Percentiles rank a stretch among this genome's conserved stretches.
Evolutionary conservation across 108 stramenopile genomes (phyloP).

Genomic region (Nitzschia putrida): DNA sequence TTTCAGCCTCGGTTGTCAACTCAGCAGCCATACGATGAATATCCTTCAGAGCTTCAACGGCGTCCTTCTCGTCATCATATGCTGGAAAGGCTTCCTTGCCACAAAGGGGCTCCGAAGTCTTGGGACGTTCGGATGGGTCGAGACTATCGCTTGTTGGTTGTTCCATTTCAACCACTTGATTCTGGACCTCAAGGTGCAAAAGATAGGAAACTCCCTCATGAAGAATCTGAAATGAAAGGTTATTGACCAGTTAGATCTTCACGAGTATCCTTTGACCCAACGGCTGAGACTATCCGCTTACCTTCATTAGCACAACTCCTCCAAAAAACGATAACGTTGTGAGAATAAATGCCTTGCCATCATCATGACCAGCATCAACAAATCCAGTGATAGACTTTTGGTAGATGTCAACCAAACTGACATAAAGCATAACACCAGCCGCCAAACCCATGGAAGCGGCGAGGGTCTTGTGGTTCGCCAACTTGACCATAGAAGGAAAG

Average conservation of each 20-base stretch:
- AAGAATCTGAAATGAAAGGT: neutral
- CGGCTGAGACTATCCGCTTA: neutral
- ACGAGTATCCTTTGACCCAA: neutral
- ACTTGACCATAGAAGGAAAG: slow-evolving; percentile 59
- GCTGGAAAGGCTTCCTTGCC: neutral
- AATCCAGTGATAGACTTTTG: slow-evolving; percentile 55
- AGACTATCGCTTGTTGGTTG: neutral
- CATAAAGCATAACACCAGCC: slow-evolving; percentile 91
- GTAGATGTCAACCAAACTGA: slow-evolving; percentile 86
- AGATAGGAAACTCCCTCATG: neutral
- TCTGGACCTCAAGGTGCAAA: slow-evolving; percentile 10
- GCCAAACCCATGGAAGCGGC: slow-evolving; percentile 76
- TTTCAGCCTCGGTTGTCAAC: neutral
- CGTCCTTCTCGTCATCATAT: slow-evolving; percentile 29
- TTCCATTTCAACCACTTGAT: slow-evolving; percentile 14
- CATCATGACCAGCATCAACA: slow-evolving; percentile 36
- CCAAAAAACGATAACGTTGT: slow-evolving; percentile 62
- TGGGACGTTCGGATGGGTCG: neutral
- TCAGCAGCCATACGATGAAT: slow-evolving; percentile 38
- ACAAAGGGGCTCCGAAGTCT: neutral
- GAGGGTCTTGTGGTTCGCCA: slow-evolving; percentile 55
- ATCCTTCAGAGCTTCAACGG: slow-evolving; percentile 32
- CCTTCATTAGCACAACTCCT: slow-evolving; percentile 60
- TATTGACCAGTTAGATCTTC: neutral
- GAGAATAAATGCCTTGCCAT: slow-evolving; percentile 47